Conservation (phyloP, 225 moss, liverwort and hornwort species). For the Pseudoscleropodium purum region DNA sequence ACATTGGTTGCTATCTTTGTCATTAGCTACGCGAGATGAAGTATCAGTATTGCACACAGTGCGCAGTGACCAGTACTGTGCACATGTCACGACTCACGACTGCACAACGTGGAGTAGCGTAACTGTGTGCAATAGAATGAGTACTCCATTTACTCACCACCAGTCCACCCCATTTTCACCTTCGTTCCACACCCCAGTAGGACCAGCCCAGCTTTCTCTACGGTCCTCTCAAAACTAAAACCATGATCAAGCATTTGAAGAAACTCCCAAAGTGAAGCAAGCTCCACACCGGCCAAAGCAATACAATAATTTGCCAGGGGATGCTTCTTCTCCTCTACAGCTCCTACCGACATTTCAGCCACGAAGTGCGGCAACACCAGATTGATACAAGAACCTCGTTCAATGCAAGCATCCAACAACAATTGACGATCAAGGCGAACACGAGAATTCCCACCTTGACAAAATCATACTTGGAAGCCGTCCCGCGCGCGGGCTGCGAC, state of each 20-base stretch:
- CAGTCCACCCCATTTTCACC: not conserved
- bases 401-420: not conserved
- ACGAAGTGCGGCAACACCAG: not conserved
- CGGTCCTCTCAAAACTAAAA: not conserved
- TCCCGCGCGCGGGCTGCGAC: slow-evolving; percentile 56
- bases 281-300: not conserved
- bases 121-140: not conserved
- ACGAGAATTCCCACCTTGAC: slow-evolving; percentile 53
- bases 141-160: not conserved
- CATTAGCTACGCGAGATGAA: not conserved
- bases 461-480: slow-evolving; percentile 97
- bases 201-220: not conserved
- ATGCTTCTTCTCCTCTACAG: not conserved
- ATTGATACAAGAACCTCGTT: not conserved
- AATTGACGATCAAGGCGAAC: not conserved
- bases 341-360: not conserved
- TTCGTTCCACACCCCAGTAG: not conserved
- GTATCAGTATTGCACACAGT: not conserved
- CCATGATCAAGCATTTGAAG: not conserved
- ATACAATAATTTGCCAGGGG: not conserved
- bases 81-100: not conserved
- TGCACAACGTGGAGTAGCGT: not conserved
- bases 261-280: not conserved
- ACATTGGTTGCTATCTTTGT: not conserved
- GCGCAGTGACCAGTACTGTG: not conserved